A percentile compares a stretch with the other conserved stretches of the same genome.
Conservation (phyloP, 352 stramenopile genomes). For the Globisporangium uncinulatum region DNA sequence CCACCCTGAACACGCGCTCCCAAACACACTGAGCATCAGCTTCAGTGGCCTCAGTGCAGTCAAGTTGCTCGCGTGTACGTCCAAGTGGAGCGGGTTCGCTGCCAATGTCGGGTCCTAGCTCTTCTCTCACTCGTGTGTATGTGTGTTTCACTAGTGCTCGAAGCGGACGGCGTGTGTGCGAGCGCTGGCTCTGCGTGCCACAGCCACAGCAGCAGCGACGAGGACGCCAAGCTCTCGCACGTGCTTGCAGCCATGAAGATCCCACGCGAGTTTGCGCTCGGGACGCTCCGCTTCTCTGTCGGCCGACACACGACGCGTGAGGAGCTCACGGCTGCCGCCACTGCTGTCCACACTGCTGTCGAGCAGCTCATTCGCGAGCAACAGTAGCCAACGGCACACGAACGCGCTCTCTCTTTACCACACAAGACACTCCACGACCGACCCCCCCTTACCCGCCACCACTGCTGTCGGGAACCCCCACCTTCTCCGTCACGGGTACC, state of each 20-base stretch:
- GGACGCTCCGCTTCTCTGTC: slow-evolving; percentile 94
- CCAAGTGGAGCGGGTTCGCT: not conserved
- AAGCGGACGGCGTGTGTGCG: slow-evolving; percentile 78
- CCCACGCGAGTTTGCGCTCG: slow-evolving; percentile 77
- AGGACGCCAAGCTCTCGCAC: slow-evolving; percentile 69
- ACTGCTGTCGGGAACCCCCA: slow-evolving; percentile 1
- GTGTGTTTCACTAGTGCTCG: slow-evolving; percentile 44
- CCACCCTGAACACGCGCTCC: slow-evolving; percentile 76
- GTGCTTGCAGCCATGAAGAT: slow-evolving; percentile 94
- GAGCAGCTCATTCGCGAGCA: slow-evolving; percentile 24
- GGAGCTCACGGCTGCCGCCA: slow-evolving; percentile 84
- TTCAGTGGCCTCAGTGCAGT: slow-evolving; percentile 84
- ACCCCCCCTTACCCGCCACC: not conserved
- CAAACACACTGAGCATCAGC: slow-evolving; percentile 96
- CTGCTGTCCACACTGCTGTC: slow-evolving; percentile 68
- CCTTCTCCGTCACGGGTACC: slow-evolving; percentile 31
- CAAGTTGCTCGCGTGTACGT: slow-evolving; percentile 75
- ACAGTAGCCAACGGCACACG: not conserved
- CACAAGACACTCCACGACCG: not conserved
- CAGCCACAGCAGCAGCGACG: slow-evolving; percentile 46
- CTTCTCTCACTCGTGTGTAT: not conserved
- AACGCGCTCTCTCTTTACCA: not conserved
- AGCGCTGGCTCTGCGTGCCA: slow-evolving; percentile 94
- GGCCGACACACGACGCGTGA: slow-evolving; percentile 85
- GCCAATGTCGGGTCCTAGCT: not conserved